Evolutionary conservation across 768 basidiomycete genomes (phyloP), one percentile per base, ranked within the genome.

Genomic region (Rhodosporidiobolus odoratus): DNA sequence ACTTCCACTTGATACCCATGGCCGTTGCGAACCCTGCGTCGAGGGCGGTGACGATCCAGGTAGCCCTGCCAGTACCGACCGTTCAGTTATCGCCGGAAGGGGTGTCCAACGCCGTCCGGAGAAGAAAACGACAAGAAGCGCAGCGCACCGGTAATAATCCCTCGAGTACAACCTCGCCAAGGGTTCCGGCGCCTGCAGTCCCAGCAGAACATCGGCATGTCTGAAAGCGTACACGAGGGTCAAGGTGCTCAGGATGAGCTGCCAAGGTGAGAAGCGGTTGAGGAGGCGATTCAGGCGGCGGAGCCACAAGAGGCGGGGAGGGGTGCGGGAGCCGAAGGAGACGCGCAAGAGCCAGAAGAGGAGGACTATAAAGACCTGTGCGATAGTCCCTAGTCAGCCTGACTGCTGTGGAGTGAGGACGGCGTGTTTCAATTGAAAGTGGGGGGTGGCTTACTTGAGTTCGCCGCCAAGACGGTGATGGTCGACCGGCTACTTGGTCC

Each of bases 21-120:
- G 95, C 94, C 0, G 93, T 93, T 0, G 93, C 93, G 77, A 98
- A 97, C 2, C 94, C 96, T 4, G 94, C 92, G 78, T 99, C 96
- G n/a, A 97, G 83, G 3, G 93, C 94, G 25, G 91, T 95, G 58
- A 81, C 86, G 66, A 99, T 88, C 89, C 93, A 99, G 61, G 94
- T 95, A 13, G 93, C 95, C 34, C 96, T 89, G 81, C 62, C 60
- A 71, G 43, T 40, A 34, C 32, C n/a, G n/a, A n/a, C n/a, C n/a
- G n/a, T n/a, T n/a, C n/a, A n/a, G n/a, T n/a, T n/a, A n/a, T 30
- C 12, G 32, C 23, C 2, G 19, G 13, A 23, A 27, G 21, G 35
- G 37, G 61, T 5, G 45, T n/a, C 21, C 13, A 32, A 30, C 23
- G 30, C 5, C 43, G 23, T 16, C 45, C 21, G 37, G 35, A 34